Evolutionary conservation across 331 rosid species (phyloP).

Genomic region (Rhamnella rubrinervis): DNA sequence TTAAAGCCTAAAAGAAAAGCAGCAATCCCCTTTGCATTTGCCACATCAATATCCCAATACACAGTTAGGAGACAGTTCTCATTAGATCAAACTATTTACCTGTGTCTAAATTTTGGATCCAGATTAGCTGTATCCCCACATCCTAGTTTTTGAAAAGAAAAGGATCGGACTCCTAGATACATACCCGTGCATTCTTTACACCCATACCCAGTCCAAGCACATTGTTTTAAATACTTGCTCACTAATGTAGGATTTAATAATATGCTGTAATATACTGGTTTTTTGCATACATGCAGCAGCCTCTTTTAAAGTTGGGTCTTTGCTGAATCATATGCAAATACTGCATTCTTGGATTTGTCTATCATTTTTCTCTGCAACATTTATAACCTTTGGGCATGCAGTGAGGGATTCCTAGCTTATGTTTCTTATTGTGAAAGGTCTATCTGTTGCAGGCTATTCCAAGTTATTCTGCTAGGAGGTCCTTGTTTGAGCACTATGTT

Average conservation of each 20-base stretch:
- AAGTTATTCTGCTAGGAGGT: conserved; percentile 85
- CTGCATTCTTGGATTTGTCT: not conserved
- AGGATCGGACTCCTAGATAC: too few relatives aligned
- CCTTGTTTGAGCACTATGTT: conserved; percentile 95
- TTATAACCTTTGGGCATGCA: not conserved
- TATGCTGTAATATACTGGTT: not conserved
- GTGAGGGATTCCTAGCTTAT: conserved; percentile 4
- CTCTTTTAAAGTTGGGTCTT: not conserved
- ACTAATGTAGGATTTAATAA: not conserved
- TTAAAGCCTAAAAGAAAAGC: too few relatives aligned
- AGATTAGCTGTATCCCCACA: too few relatives aligned
- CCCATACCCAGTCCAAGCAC: too few relatives aligned
- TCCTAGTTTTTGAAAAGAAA: too few relatives aligned
- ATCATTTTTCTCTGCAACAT: conserved; percentile 2
- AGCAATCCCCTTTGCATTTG: too few relatives aligned
- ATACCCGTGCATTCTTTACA: too few relatives aligned
- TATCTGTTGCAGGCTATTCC: conserved; percentile 76
- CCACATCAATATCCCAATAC: too few relatives aligned
- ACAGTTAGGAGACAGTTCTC: too few relatives aligned
- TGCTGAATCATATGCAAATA: not conserved
- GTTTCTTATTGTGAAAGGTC: conserved; percentile 20
- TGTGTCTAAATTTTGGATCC: too few relatives aligned
- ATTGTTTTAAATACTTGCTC: too few relatives aligned
- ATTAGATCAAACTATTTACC: too few relatives aligned
- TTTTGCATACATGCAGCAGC: not conserved